Base-by-base conservation (phyloP, 1,139 yeast genomes). In the Pichia sp. region DNA sequence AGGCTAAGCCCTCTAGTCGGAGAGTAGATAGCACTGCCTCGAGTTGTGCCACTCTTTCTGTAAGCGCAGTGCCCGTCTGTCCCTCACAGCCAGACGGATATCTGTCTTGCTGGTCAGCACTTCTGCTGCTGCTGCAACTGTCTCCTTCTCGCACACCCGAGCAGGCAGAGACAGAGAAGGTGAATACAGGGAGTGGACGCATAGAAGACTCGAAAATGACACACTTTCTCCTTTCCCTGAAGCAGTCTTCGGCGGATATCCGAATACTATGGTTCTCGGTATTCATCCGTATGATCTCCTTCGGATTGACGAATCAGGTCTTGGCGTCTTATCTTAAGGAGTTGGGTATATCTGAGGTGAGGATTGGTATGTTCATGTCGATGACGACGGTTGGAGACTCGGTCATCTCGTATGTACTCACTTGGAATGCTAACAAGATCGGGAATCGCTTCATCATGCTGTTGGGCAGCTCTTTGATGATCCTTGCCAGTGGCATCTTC, bases 331-430 rank as follows among this genome's bases (percentile, higher is more conserved):
- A 84, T 62, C 75, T 91, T 50, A 79, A 78, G 55, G 75, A 78
- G 4, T 68, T 87, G 6, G 79, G 78, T 2, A 75, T 87, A 49
- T 63, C 79, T 0, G 90, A 87, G 56, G 67, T 78, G 1, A 68
- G 74, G 43, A 86, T 87, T 50, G 97, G 97, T 2, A 58, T 81
- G 40, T 91, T 91, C 67, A 90, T 91, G 96, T 81, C 96, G 0
- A 71, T 85, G 55, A 90, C 97, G 0, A 73, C 90, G 60, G 67
- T 85, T 2, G 97, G 97, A 1, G 97, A 90, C 66, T 88, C 91
- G 0, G 55, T 80, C 0, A 75, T 90, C 14, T 87, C 96, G 6
- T 85, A 85, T 66, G 55, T 80, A 41, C 73, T 90, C 55, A 87
- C 96, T 0, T 84, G 92, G 85, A 77, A 85, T 65, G 91, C 96